Percentiles rank a stretch among this genome's conserved stretches.
Conservation (phyloP, 345 rosid species). For the Draba incana region DNA sequence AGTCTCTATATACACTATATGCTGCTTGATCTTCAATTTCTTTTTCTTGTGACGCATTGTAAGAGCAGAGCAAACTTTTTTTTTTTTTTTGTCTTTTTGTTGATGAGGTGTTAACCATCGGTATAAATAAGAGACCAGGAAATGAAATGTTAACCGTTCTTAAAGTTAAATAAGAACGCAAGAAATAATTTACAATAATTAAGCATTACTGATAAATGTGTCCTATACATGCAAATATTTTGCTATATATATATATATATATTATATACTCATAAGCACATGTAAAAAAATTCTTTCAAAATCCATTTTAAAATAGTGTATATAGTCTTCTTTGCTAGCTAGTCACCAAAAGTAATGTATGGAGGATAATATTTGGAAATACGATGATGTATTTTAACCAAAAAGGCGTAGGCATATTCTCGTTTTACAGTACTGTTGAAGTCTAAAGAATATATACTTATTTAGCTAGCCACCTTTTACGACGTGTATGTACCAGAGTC, state of each 20-base stretch:
- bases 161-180: background rate
- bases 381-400: conserved; percentile 3
- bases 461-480: conserved; percentile 26
- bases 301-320: too few species aligned
- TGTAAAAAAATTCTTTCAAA: too few species aligned
- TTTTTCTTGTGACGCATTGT: background rate
- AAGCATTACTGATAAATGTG: background rate
- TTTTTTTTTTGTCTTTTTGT: background rate
- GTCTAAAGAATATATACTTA: conserved; percentile 31
- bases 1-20: conserved; percentile 10
- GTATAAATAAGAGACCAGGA: too few species aligned
- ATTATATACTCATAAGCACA: background rate
- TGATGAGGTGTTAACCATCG: background rate
- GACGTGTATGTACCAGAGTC: conserved; percentile 25
- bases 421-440: background rate
- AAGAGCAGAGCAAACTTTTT: background rate
- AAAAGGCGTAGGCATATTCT: conserved; percentile 19
- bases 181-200: background rate
- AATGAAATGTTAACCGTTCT: background rate
- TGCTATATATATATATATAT: background rate
- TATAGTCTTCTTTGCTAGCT: too few species aligned
- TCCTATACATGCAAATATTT: conserved; percentile 1
- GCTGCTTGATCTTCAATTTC: conserved; percentile 14
- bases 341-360: background rate
- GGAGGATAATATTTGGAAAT: background rate